These are phyloP conservation scores for Cymbopogon citratus DNA, from an alignment of 176 grass and related monocot species.

Conservation along the genomic window DNA sequence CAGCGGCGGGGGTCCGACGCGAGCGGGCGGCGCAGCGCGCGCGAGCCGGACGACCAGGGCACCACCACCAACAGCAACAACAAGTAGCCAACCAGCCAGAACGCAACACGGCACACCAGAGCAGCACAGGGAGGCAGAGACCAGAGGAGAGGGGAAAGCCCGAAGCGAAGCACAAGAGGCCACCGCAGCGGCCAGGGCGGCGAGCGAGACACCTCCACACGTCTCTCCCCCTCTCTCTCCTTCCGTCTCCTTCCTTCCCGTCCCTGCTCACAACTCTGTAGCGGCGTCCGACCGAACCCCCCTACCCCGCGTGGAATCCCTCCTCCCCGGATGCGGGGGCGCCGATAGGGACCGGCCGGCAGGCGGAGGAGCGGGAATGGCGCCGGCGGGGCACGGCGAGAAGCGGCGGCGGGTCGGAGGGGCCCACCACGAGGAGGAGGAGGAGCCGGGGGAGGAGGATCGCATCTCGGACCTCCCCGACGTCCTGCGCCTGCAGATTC, in stretches of 20 bases:
- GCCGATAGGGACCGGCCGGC: not conserved
- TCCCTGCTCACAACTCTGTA: not conserved
- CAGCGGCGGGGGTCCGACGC: not conserved
- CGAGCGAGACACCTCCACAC: conserved; percentile 40
- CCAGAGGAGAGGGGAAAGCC: not conserved
- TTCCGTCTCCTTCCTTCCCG: too few relatives aligned
- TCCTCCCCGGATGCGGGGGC: conserved; percentile 30
- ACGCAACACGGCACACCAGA: not conserved
- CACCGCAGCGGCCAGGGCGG: not conserved
- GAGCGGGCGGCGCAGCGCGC: not conserved
- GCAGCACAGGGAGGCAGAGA: not conserved
- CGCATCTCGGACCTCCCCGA: conserved; percentile 36
- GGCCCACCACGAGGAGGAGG: not conserved
- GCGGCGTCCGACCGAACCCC: not conserved
- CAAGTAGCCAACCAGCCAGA: conserved; percentile 4
- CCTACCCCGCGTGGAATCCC: not conserved
- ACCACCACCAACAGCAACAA: not conserved
- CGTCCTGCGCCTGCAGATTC: too few relatives aligned
- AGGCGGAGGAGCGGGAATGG: not conserved
- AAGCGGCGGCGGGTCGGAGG: not conserved
- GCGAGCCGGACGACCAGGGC: conserved; percentile 21
- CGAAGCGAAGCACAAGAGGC: conserved; percentile 17
- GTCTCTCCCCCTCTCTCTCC: conserved; percentile 15
- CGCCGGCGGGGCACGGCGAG: not conserved
- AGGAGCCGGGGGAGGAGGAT: conserved; percentile 37